Percentiles rank a stretch among this genome's conserved stretches.
Evolutionary conservation across 2,329 filamentous ascomycete species (phyloP).

Genomic region (Aspergillus pseudoterreus): DNA sequence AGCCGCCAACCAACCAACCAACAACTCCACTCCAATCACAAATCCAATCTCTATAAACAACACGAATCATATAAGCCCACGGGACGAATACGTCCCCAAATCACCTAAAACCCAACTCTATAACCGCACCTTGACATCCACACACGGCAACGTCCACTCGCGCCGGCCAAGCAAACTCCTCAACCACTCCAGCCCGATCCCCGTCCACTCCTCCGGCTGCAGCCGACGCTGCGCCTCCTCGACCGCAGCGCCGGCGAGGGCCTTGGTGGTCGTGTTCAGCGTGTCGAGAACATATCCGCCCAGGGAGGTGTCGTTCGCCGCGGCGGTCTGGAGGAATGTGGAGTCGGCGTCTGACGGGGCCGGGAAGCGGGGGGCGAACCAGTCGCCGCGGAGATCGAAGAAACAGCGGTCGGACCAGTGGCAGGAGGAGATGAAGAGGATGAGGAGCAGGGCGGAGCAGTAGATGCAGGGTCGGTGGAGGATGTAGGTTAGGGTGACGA

Average conservation of each 20-base stretch:
- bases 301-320: conserved; percentile 32
- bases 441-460: conserved; percentile 91
- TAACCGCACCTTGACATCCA: conserved; percentile 80
- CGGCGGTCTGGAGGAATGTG: conserved; percentile 17
- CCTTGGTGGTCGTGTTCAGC: conserved; percentile 66
- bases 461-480: conserved; percentile 96
- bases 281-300: conserved; percentile 41
- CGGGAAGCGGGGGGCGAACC: conserved; percentile 77
- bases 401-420: conserved; percentile 88
- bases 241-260: conserved; percentile 63
- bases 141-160: conserved; percentile 87
- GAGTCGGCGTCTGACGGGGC: conserved; percentile 19
- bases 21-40: not conserved
- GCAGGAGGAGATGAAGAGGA: conserved; percentile 88
- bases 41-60: not conserved
- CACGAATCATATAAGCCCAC: not conserved
- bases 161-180: conserved; percentile 74
- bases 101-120: conserved; percentile 37
- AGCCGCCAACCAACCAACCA: no score
- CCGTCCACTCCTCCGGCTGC: conserved; percentile 64
- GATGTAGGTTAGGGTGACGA: conserved; percentile 91
- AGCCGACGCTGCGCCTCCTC: conserved; percentile 53
- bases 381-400: conserved; percentile 87
- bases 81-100: not conserved
- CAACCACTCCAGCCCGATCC: conserved; percentile 80